Evolutionary conservation across 176 grass and related monocot genomes (phyloP).

Genomic region (Zea mays): Zm-B73-REFERENCE-NAM-5.0 NC_050096.1:7815501-7816000

Average conservation of each 20-base stretch:
- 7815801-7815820: background rate
- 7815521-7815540: background rate
- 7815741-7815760: slow-evolving; percentile 22
- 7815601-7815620: slow-evolving; percentile 40
- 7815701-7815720: slow-evolving; percentile 37
- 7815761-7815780: background rate
- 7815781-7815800: background rate
- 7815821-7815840: background rate
- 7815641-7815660: slow-evolving; percentile 21
- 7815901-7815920: background rate
- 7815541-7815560: slow-evolving; percentile 9
- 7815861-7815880: background rate
- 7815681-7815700: slow-evolving; percentile 13
- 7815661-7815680: slow-evolving; percentile 26
- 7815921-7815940: background rate
- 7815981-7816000: background rate
- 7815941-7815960: background rate
- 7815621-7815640: background rate
- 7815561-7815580: slow-evolving; percentile 29
- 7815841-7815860: background rate
- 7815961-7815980: background rate
- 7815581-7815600: slow-evolving; percentile 26
- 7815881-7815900: slow-evolving; percentile 26
- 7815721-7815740: background rate
- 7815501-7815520: background rate